These are phyloP conservation scores for Nicotiana noctiflora DNA, from an alignment of 257 asterid genomes.

Conservation along the genomic window DNA sequence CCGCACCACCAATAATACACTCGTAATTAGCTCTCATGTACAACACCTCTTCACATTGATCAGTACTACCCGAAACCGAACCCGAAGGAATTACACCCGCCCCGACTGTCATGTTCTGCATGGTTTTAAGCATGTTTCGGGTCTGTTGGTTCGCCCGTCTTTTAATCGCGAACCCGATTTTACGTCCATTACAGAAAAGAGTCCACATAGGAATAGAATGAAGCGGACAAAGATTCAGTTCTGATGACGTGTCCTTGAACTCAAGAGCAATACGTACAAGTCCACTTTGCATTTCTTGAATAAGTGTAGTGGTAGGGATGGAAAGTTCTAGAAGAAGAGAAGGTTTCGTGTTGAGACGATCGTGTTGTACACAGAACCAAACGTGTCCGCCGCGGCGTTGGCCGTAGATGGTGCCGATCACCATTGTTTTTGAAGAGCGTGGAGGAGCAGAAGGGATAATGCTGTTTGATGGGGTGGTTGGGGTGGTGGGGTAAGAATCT, in stretches of 20 bases:
- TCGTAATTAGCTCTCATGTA: conserved; percentile 96
- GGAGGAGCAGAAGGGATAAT: conserved; percentile 34
- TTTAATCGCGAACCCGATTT: conserved; percentile 69
- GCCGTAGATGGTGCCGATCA: conserved; percentile 87
- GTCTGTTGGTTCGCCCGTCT: conserved; percentile 51
- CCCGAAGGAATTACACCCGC: conserved; percentile 84
- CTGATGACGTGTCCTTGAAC: conserved; percentile 54
- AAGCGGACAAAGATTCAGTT: conserved; percentile 49
- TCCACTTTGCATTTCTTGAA: conserved; percentile 81
- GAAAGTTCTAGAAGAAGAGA: conserved; percentile 78
- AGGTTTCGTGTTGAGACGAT: conserved; percentile 57
- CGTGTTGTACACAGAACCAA: conserved; percentile 87
- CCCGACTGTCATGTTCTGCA: conserved; percentile 78
- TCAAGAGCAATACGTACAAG: conserved; percentile 80
- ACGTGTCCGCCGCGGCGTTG: conserved; percentile 77
- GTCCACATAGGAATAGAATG: conserved; percentile 83
- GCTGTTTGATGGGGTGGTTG: conserved; percentile 38
- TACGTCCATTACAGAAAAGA: conserved; percentile 72
- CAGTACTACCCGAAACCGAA: conserved; percentile 41
- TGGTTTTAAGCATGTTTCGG: conserved; percentile 58
- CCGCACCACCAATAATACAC: conserved; percentile 69
- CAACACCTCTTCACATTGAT: conserved; percentile 45
- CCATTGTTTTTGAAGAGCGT: conserved; percentile 82
- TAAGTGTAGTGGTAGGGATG: conserved; percentile 62
- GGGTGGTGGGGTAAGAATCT: conserved; percentile 18